These are phyloP conservation scores for Suillus fuscotomentosus DNA, from an alignment of 768 basidiomycete species.

Conservation along the genomic window DNA sequence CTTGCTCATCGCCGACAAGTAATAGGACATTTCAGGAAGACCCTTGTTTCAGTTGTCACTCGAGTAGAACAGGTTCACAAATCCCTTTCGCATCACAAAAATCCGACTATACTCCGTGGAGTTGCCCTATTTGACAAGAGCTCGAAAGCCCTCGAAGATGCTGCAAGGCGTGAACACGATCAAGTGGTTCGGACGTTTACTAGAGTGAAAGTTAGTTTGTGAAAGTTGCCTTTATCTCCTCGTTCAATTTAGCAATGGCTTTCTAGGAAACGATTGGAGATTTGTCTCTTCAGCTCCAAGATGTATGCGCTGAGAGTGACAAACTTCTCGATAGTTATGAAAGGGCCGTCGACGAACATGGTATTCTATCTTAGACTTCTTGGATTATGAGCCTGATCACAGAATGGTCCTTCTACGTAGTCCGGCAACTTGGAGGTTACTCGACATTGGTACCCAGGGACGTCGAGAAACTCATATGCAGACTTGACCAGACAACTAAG, in stretches of 20 bases:
- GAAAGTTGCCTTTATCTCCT: slow-evolving; percentile 5
- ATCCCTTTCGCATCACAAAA: slow-evolving; percentile 31
- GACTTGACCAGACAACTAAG: slow-evolving; percentile 55
- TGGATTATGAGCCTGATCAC: slow-evolving; percentile 2
- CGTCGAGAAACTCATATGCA: slow-evolving; percentile 50
- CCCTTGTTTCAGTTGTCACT: slow-evolving; percentile 34
- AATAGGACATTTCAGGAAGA: slow-evolving; percentile 30
- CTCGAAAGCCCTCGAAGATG: slow-evolving; percentile 50
- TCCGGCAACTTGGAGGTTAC: slow-evolving; percentile 39
- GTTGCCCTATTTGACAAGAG: slow-evolving; percentile 54
- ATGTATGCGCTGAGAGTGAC: slow-evolving; percentile 47
- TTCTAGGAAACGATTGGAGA: slow-evolving; percentile 41
- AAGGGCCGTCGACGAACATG: slow-evolving; percentile 41
- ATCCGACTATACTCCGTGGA: slow-evolving; percentile 35
- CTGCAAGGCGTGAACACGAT: slow-evolving; percentile 43
- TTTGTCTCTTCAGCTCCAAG: slow-evolving; percentile 45
- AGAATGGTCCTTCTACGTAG: slow-evolving; percentile 28
- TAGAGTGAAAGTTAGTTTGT: slow-evolving; percentile 42
- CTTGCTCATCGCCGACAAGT: slow-evolving; percentile 27
- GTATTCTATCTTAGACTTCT: slow-evolving; percentile 34
- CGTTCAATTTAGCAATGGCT: slow-evolving; percentile 15
- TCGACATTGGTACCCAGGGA: slow-evolving; percentile 47
- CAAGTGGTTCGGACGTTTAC: slow-evolving; percentile 38
- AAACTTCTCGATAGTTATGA: slow-evolving; percentile 51
- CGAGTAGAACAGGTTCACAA: slow-evolving; percentile 37